Conservation (phyloP, 164 flowering plant species). For the Aristolochia fimbriata region DNA sequence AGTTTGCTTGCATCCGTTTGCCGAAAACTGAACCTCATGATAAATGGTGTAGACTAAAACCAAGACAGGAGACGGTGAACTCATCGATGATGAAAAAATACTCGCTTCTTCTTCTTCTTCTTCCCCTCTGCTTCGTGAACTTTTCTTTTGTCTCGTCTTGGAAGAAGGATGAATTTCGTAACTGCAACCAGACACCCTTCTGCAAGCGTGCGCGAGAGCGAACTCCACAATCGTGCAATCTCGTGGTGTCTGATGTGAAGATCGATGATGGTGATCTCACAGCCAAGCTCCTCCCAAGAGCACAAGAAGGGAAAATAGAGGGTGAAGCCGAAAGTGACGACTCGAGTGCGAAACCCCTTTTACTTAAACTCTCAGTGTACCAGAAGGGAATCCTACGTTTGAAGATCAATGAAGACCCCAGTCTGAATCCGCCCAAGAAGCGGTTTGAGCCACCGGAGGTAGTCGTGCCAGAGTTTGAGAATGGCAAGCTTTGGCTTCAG, state of each 20-base stretch:
- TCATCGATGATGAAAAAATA: too few relatives aligned
- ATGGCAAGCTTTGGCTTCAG: constrained; percentile 65
- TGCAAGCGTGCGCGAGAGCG: constrained; percentile 90
- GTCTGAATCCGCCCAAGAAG: constrained; percentile 43
- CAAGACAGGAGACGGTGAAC: too few relatives aligned
- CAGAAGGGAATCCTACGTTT: constrained; percentile 59
- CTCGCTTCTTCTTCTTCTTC: not conserved
- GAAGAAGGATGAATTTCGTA: constrained; percentile 95
- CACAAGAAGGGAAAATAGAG: constrained; percentile 2
- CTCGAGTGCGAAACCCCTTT: constrained; percentile 33
- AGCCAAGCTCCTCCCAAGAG: constrained; percentile 46
- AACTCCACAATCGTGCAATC: constrained; percentile 41
- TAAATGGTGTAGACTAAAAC: too few relatives aligned
- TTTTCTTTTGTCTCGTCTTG: constrained; percentile 39
- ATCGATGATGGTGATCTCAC: constrained; percentile 58
- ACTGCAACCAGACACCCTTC: constrained; percentile 94
- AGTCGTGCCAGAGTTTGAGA: constrained; percentile 37
- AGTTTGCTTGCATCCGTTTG: too few relatives aligned
- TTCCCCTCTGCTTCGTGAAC: not conserved
- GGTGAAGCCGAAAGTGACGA: not conserved
- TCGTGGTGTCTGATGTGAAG: constrained; percentile 39
- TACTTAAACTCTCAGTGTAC: constrained; percentile 53
- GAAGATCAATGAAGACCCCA: constrained; percentile 66
- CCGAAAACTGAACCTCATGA: too few relatives aligned
- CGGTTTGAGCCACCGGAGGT: constrained; percentile 87